These are phyloP conservation scores for Mortierella sp. DNA, from an alignment of 371 early-diverging fungal species.

Conservation along the genomic window DNA sequence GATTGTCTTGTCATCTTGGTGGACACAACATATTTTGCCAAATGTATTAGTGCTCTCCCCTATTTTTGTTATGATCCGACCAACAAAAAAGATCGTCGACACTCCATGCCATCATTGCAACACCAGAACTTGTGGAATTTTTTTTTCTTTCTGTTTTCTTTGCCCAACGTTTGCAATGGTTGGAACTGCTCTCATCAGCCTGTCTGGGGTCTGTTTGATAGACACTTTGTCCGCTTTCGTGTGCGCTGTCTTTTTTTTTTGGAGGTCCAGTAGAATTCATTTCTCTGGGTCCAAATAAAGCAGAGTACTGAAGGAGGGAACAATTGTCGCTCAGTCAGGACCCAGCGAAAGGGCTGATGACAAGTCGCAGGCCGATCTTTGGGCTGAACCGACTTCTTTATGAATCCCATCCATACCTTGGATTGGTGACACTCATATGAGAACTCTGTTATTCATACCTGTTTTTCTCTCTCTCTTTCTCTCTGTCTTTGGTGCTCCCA, in stretches of 20 bases:
- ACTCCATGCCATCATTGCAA: no score
- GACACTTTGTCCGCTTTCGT: background rate
- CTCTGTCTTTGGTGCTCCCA: background rate
- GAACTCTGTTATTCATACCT: conserved; percentile 48
- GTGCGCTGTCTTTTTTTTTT: background rate
- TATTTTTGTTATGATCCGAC: no score
- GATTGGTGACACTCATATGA: conserved; percentile 51
- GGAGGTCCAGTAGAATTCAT: background rate
- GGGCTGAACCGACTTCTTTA: conserved; percentile 50
- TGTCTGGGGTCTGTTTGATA: background rate
- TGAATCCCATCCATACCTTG: conserved; percentile 35
- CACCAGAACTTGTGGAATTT: no score
- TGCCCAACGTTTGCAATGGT: conserved; percentile 26
- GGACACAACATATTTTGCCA: no score
- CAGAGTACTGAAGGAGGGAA: no score
- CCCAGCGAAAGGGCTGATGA: conserved; percentile 17
- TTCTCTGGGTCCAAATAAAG: no score
- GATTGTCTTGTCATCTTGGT: no score
- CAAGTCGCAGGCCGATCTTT: conserved; percentile 48
- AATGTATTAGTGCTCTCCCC: no score
- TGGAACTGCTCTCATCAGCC: conserved; percentile 49
- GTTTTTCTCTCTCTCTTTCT: conserved; percentile 6
- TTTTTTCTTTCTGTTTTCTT: conserved; percentile 7
- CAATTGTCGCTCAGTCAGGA: no score
- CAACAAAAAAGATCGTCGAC: no score